Percentiles rank a stretch among this genome's conserved stretches.
Evolutionary conservation across 345 rosid genomes (phyloP).

Genomic region (Lagerstroemia speciosa): DNA sequence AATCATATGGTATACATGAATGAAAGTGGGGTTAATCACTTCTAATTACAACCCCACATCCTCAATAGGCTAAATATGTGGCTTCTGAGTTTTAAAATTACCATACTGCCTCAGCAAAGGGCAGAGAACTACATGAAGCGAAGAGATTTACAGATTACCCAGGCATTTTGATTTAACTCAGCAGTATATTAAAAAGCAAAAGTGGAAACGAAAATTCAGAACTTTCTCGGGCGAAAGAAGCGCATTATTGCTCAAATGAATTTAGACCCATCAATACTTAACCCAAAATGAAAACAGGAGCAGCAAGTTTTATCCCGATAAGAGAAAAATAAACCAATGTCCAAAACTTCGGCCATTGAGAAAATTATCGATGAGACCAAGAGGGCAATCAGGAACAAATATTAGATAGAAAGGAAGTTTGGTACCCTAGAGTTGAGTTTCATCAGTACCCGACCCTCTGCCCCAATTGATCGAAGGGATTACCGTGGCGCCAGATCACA

Average conservation of each 20-base stretch:
- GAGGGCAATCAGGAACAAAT: neutral
- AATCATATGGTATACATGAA: neutral
- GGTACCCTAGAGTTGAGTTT: neutral
- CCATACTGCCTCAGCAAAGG: neutral
- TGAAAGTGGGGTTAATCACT: neutral
- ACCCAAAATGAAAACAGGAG: neutral
- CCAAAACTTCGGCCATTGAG: neutral
- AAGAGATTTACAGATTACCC: neutral
- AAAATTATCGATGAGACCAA: neutral
- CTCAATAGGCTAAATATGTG: neutral
- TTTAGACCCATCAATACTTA: neutral
- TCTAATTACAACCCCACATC: neutral
- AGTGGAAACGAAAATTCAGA: neutral
- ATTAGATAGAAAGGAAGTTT: too few relatives aligned
- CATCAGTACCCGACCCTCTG: conserved; percentile 1
- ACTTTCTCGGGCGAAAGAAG: neutral
- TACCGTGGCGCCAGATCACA: too few relatives aligned
- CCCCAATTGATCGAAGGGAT: neutral
- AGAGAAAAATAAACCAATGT: neutral
- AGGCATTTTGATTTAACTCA: neutral
- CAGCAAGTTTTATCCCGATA: neutral
- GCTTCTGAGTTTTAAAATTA: neutral
- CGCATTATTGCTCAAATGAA: neutral
- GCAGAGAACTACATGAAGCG: neutral
- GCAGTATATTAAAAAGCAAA: neutral